Conservation (phyloP, 176 grass and related monocot genomes). For the Saccharum officinarum region DNA sequence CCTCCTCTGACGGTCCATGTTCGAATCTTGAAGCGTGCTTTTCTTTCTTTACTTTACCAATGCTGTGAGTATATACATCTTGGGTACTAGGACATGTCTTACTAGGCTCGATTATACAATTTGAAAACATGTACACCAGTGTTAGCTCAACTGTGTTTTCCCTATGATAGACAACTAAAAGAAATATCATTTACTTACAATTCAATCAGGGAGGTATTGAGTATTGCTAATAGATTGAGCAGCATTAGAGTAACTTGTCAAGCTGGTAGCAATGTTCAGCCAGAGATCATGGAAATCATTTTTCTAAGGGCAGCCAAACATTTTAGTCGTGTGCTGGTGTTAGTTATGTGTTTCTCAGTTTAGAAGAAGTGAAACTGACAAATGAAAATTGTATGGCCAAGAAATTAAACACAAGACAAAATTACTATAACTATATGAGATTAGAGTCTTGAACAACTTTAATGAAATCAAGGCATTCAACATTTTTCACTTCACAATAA, state of each 20-base stretch:
- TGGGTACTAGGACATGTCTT: neutral
- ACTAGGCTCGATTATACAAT: neutral
- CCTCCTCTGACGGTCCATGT: neutral
- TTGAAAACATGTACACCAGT: neutral
- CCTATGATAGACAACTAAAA: neutral
- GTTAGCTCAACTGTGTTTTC: neutral
- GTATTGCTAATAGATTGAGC: neutral
- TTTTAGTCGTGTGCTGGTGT: neutral
- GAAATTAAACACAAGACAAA: neutral
- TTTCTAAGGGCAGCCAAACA: neutral
- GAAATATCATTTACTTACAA: neutral
- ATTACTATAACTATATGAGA: neutral
- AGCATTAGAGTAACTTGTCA: neutral
- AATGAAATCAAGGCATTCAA: neutral
- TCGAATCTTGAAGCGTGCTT: neutral
- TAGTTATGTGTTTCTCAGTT: neutral
- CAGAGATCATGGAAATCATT: neutral
- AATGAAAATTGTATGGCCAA: neutral
- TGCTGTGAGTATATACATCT: neutral
- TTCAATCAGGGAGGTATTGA: neutral
- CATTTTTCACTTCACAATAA: neutral
- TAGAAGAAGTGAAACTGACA: neutral
- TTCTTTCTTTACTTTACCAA: neutral
- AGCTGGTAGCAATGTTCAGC: neutral
- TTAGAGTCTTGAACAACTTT: neutral